These are phyloP conservation scores for Colletotrichum liriopes DNA, from an alignment of 2,329 filamentous ascomycete genomes.

Conservation along the genomic window DNA sequence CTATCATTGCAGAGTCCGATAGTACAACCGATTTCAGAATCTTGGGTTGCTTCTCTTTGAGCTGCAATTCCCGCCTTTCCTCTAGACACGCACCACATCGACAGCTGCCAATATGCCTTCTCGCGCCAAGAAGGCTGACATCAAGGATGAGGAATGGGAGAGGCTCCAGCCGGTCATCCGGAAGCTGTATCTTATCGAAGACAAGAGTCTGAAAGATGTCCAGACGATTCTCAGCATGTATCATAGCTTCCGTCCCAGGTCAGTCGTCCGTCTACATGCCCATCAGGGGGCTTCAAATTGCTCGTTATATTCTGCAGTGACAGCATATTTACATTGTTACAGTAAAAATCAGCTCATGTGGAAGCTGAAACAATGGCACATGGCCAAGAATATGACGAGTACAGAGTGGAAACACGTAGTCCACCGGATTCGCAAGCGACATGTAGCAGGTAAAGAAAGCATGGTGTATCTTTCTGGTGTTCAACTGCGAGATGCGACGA, in stretches of 20 bases:
- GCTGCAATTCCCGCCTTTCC: not conserved
- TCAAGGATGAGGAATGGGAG: slow-evolving; percentile 1
- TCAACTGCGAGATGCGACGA: fast-evolving
- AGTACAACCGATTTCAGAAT: not conserved
- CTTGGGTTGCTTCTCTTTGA: not conserved
- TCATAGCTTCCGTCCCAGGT: not conserved
- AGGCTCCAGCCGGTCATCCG: not conserved
- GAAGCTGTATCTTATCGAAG: slow-evolving; percentile 1
- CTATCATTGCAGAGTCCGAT: not conserved
- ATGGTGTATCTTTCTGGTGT: slow-evolving; percentile 18
- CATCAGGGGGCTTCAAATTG: not conserved
- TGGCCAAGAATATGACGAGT: not conserved
- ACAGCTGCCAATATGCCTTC: not conserved
- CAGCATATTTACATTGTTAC: too few species aligned
- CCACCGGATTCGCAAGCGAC: not conserved
- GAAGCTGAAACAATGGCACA: slow-evolving; percentile 15
- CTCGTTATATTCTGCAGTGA: too few species aligned
- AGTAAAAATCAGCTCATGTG: slow-evolving; percentile 18
- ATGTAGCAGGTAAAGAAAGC: not conserved
- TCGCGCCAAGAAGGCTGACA: not conserved
- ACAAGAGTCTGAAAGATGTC: not conserved
- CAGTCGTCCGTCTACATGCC: not conserved
- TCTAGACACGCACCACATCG: not conserved
- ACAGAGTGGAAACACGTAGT: slow-evolving; percentile 10
- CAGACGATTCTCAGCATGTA: not conserved